phyloP scores from a whole-genome alignment of 2,329 filamentous ascomycete genomes.

The Colletotrichum phormii region DNA sequence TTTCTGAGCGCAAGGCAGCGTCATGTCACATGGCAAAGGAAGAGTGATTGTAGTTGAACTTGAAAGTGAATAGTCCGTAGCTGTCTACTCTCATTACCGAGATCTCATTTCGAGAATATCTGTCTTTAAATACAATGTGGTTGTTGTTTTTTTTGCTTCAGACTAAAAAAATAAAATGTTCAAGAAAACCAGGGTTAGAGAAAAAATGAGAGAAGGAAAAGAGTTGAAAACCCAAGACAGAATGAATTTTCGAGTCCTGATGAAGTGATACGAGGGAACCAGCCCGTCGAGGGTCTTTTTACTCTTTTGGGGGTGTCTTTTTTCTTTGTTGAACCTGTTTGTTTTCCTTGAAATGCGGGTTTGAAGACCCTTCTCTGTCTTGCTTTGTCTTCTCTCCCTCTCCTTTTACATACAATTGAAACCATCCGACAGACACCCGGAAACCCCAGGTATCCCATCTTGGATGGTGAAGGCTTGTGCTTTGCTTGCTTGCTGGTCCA shows the following conservation, averaged over 20 bases:
- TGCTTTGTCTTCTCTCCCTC: neutral
- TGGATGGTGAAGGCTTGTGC: neutral
- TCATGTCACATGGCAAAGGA: too few relatives aligned
- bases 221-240: conserved; percentile 20
- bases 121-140: conserved; percentile 18
- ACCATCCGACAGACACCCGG: neutral
- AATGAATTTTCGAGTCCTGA: neutral
- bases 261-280: conserved; percentile 24
- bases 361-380: conserved; percentile 13
- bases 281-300: conserved; percentile 33
- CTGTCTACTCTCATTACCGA: conserved; percentile 33
- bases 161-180: conserved; percentile 5
- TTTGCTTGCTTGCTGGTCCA: conserved; percentile 6
- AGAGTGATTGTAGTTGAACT: neutral
- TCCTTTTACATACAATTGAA: conserved; percentile 24
- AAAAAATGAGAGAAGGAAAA: neutral
- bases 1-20: too few relatives aligned
- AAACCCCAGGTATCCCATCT: neutral
- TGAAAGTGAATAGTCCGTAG: conserved; percentile 7
- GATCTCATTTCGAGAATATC: neutral
- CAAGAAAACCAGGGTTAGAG: neutral
- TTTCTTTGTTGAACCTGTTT: conserved; percentile 1
- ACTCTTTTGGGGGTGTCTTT: neutral
- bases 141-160: neutral
- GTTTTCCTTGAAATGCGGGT: conserved; percentile 21